Evolutionary conservation across 164 flowering plant species (phyloP).

Genomic region (Protea cynaroides): DNA sequence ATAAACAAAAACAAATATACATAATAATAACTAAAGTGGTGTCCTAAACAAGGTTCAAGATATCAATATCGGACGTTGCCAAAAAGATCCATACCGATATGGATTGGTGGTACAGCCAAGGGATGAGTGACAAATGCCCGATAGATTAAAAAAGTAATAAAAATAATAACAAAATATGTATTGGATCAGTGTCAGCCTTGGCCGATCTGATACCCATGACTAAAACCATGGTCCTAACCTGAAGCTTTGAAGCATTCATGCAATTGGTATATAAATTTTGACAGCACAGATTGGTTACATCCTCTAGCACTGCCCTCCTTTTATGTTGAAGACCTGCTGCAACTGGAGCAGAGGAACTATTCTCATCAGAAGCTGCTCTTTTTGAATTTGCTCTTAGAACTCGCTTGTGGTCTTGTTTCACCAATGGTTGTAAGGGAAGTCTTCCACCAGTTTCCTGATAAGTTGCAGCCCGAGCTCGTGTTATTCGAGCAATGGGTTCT

Average conservation of each 20-base stretch:
- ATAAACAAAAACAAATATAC: not conserved
- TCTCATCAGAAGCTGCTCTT: slow-evolving; percentile 45
- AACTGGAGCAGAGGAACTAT: slow-evolving; percentile 16
- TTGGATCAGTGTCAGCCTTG: no score
- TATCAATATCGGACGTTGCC: no score
- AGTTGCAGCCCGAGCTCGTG: slow-evolving; percentile 71
- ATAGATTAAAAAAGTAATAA: no score
- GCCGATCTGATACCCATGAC: no score
- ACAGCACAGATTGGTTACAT: slow-evolving; percentile 58
- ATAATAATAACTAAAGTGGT: no score
- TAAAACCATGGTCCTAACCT: slow-evolving; percentile 28
- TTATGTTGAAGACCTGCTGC: slow-evolving; percentile 31
- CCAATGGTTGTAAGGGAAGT: slow-evolving; percentile 27
- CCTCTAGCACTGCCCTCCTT: slow-evolving; percentile 72
- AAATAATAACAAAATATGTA: no score
- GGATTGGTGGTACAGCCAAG: no score
- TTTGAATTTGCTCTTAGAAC: slow-evolving; percentile 29
- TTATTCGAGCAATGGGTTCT: slow-evolving; percentile 40
- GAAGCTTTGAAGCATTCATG: slow-evolving; percentile 40
- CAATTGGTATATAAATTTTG: slow-evolving; percentile 36
- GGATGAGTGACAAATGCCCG: no score
- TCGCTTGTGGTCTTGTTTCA: slow-evolving; percentile 22
- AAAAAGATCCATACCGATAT: no score
- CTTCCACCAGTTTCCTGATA: slow-evolving; percentile 26
- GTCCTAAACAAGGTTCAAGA: no score